phyloP scores from a whole-genome alignment of 805 yeast genomes.

The Ogataea trehaloabstinens region DNA sequence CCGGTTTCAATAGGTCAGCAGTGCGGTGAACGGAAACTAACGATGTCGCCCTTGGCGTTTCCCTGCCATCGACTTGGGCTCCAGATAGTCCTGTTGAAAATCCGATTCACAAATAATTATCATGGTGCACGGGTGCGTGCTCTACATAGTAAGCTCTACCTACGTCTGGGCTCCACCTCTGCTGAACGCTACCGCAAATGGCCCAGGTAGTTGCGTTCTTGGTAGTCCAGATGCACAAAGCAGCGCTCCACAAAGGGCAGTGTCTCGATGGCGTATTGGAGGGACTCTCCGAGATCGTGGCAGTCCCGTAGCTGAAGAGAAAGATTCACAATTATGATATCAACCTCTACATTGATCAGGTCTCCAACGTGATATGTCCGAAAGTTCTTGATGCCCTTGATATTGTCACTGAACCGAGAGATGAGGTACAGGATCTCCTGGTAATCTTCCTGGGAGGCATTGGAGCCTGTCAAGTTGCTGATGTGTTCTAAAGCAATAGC shows the following conservation, averaged over 20 bases:
- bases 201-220: slow-evolving; percentile 38
- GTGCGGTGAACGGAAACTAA: too few relatives aligned
- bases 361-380: slow-evolving; percentile 81
- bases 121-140: too few relatives aligned
- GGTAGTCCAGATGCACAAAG: slow-evolving; percentile 74
- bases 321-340: slow-evolving; percentile 52
- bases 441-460: slow-evolving; percentile 59
- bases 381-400: slow-evolving; percentile 60
- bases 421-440: slow-evolving; percentile 68
- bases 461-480: slow-evolving; percentile 70
- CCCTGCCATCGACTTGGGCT: too few relatives aligned
- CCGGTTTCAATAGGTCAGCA: too few relatives aligned
- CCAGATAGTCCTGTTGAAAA: too few relatives aligned
- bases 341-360: slow-evolving; percentile 72
- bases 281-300: slow-evolving; percentile 78
- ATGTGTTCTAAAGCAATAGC: slow-evolving; percentile 68
- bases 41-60: too few relatives aligned
- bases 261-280: slow-evolving; percentile 78
- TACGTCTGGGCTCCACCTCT: too few relatives aligned
- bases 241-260: slow-evolving; percentile 77
- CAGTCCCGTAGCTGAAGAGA: slow-evolving; percentile 57
- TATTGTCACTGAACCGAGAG: slow-evolving; percentile 64
- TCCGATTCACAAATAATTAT: too few relatives aligned
- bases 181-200: slow-evolving; percentile 32
- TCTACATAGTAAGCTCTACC: too few relatives aligned